Conservation (phyloP, 768 basidiomycete species). For the Termitomyces sp. region DNA sequence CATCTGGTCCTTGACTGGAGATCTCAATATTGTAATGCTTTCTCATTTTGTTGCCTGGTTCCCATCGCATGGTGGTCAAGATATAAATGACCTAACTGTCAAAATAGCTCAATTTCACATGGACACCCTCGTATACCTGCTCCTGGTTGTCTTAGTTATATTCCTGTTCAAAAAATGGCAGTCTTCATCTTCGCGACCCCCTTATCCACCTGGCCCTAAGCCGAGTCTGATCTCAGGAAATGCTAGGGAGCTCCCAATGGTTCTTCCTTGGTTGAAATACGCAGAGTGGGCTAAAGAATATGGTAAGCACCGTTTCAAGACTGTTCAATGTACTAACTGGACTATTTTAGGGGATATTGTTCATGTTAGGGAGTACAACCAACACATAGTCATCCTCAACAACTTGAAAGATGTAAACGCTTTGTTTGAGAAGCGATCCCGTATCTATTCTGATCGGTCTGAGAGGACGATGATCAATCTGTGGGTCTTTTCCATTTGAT, state of each 20-base stretch:
- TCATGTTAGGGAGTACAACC: too few relatives aligned
- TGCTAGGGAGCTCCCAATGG: neutral
- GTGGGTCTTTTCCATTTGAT: neutral
- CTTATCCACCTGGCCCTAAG: neutral
- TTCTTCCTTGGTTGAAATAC: neutral
- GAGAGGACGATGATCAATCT: too few relatives aligned
- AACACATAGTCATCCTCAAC: too few relatives aligned
- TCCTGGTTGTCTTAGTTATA: neutral
- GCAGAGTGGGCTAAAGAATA: neutral
- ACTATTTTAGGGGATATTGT: neutral
- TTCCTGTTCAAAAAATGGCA: neutral
- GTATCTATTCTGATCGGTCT: too few relatives aligned
- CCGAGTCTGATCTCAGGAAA: neutral
- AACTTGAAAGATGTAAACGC: slow-evolving; percentile 18
- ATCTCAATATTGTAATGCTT: too few relatives aligned
- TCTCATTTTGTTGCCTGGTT: too few relatives aligned
- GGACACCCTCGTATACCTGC: neutral
- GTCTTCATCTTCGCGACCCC: neutral
- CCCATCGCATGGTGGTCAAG: too few relatives aligned
- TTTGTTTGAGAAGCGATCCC: slow-evolving; percentile 13
- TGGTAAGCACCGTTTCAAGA: neutral
- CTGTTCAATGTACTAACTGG: neutral
- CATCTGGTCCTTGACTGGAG: too few relatives aligned
- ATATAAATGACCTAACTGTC: neutral
- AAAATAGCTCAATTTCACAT: neutral